These are phyloP conservation scores for Tetradesmus lagerheimii DNA, from an alignment of 139 green algal species.

Conservation along the genomic window DNA sequence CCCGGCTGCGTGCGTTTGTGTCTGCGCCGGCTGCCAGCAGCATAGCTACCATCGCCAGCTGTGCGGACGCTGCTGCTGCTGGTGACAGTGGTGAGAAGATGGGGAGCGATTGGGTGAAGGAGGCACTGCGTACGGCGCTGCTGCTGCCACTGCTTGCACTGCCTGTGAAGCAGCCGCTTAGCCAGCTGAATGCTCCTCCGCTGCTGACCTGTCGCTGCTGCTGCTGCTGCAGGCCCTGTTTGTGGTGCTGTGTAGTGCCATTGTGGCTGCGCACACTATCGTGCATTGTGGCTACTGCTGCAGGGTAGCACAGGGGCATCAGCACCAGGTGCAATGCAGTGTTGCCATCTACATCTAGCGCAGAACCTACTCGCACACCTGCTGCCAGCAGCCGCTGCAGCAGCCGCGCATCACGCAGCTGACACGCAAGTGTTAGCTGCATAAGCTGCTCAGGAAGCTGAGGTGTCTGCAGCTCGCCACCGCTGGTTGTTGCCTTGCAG, in stretches of 20 bases:
- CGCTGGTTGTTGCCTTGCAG: neutral
- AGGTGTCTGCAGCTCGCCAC: neutral
- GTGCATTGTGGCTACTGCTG: neutral
- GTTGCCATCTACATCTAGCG: constrained; percentile 22
- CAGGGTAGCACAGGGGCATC: neutral
- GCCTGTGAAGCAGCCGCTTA: neutral
- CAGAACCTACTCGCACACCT: neutral
- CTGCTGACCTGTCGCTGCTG: neutral
- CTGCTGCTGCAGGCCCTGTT: neutral
- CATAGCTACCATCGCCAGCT: neutral
- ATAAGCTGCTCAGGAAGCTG: neutral
- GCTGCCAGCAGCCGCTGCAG: constrained; percentile 12
- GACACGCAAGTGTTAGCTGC: constrained; percentile 2
- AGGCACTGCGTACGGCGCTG: neutral
- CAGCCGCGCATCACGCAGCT: neutral
- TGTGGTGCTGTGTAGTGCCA: neutral
- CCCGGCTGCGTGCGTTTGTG: neutral
- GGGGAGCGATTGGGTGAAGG: neutral
- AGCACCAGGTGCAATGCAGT: constrained; percentile 35
- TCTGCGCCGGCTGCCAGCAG: constrained; percentile 4
- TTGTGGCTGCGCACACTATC: neutral
- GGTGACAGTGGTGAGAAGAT: neutral
- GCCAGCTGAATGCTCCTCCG: neutral
- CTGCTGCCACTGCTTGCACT: neutral
- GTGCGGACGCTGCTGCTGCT: constrained; percentile 14